Evolutionary conservation across 805 yeast genomes (phyloP), one percentile per base, ranked within the genome.

Genomic region (Candida qinlingensis): DNA sequence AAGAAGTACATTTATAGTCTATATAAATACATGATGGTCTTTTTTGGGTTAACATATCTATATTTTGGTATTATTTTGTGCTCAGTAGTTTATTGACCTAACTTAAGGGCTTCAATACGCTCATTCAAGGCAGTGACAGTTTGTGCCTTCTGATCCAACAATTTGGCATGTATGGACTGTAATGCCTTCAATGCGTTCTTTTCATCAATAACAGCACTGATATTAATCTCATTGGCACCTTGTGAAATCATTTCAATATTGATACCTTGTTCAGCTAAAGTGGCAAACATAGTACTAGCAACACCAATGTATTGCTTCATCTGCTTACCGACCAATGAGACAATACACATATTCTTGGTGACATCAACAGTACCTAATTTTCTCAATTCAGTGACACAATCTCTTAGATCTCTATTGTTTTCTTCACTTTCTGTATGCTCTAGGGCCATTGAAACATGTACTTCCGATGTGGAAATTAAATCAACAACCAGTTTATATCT

Each of bases 191-290:
- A 70, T 11, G 95, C 83, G 62, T 94, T 94, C 48, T 72, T 70
- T 56, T 87, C 89, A 54, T 86, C 87, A 53, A 94, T 89, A 46
- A 94, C 99, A 55, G 97, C 95, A 34, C 96, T 87, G 46, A 94
- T 94, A 66, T 94, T 94, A 62, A 94, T 94, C 70, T 94, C 99
- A 62, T 92, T 92, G 19, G 98, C 97, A 60, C 99, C 99, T 75
- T 94, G 99, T 49, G 90, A 80, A 69, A 94, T 94, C 99, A 94
- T 94, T 69, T 94, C 99, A 58, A 94, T 89, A 69, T 94, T 94
- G 63, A 94, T 85, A 41, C 80, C 79, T 60, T 92, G 95, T 62
- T 87, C 91, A 7, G 98, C 97, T 57, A 94, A 73, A 2, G 95
- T 88, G 58, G 90, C 83, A 72, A 94, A 94, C 96, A 92, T 92